phyloP scores from a whole-genome alignment of 257 asterid genomes.

The Solanum habrochaites region DNA sequence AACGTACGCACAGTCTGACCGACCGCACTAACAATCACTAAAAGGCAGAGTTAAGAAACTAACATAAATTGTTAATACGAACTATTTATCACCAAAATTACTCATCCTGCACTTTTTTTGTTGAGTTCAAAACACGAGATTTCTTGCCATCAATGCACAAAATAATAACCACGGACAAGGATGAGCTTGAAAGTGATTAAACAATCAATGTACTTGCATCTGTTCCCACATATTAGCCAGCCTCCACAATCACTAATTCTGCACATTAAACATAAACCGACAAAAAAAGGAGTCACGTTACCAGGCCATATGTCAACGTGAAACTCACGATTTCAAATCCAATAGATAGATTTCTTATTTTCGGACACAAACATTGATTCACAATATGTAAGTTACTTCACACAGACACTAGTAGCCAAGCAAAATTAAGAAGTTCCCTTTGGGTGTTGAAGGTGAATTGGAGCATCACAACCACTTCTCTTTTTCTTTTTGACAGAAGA shows the following conservation, averaged over 20 bases:
- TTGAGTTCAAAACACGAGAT: conserved; percentile 27
- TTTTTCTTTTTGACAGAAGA: background rate
- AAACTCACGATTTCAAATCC: background rate
- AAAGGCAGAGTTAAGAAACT: conserved; percentile 18
- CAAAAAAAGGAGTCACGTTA: background rate
- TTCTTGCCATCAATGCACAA: conserved; percentile 41
- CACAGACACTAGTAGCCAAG: too few species aligned
- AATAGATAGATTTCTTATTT: background rate
- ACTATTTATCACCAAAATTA: conserved; percentile 23
- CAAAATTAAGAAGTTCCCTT: background rate
- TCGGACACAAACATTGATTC: background rate
- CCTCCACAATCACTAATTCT: conserved; percentile 63
- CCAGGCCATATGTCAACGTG: background rate
- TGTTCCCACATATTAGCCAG: conserved; percentile 69
- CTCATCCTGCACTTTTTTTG: conserved; percentile 23
- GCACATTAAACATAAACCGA: conserved; percentile 6
- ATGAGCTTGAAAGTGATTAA: conserved; percentile 43
- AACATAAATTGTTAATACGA: conserved; percentile 36
- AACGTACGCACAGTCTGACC: background rate
- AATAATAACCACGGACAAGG: conserved; percentile 49
- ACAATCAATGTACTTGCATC: conserved; percentile 62
- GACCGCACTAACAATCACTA: background rate
- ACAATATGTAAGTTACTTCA: background rate
- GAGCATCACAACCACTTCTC: background rate
- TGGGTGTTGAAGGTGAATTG: background rate